Percentiles rank a stretch among this genome's conserved stretches.
These are phyloP conservation scores for Mucor plumbeus DNA, from an alignment of 371 early-diverging fungal genomes.

Conservation along the genomic window DNA sequence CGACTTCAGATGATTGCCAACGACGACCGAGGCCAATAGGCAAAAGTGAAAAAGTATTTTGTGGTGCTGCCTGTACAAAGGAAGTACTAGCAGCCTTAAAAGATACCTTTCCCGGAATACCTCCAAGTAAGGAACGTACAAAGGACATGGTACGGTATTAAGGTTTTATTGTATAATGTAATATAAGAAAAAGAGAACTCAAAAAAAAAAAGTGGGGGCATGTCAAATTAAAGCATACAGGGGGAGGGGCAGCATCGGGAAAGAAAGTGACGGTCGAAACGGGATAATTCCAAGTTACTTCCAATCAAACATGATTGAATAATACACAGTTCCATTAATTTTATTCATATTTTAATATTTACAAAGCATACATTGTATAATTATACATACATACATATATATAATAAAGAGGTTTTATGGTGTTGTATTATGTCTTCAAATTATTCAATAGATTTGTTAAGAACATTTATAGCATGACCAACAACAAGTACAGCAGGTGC, in stretches of 20 bases:
- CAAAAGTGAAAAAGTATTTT: constrained; percentile 36
- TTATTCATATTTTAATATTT: not conserved
- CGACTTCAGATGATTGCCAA: constrained; percentile 45
- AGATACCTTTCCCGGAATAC: constrained; percentile 43
- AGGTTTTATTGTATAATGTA: not conserved
- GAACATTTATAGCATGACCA: constrained; percentile 42
- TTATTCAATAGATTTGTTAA: constrained; percentile 8
- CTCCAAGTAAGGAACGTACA: constrained; percentile 54
- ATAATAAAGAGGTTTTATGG: too few relatives aligned
- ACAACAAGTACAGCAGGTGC: constrained; percentile 77
- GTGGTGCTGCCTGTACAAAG: constrained; percentile 33
- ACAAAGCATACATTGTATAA: not conserved
- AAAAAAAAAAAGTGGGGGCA: constrained; percentile 3
- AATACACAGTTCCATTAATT: not conserved
- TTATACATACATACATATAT: not conserved
- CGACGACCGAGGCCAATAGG: constrained; percentile 43
- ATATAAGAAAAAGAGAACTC: constrained; percentile 5
- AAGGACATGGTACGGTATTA: constrained; percentile 43
- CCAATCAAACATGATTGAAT: not conserved
- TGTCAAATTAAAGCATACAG: constrained; percentile 18
- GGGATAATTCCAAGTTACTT: not conserved
- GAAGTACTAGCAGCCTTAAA: constrained; percentile 36
- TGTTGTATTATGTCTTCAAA: too few relatives aligned
- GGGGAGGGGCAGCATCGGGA: not conserved
- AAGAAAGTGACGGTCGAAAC: constrained; percentile 11